Percentiles rank a stretch among this genome's conserved stretches.
Evolutionary conservation across 2,329 filamentous ascomycete species (phyloP).

Genomic region (Nemania serpens): DNA sequence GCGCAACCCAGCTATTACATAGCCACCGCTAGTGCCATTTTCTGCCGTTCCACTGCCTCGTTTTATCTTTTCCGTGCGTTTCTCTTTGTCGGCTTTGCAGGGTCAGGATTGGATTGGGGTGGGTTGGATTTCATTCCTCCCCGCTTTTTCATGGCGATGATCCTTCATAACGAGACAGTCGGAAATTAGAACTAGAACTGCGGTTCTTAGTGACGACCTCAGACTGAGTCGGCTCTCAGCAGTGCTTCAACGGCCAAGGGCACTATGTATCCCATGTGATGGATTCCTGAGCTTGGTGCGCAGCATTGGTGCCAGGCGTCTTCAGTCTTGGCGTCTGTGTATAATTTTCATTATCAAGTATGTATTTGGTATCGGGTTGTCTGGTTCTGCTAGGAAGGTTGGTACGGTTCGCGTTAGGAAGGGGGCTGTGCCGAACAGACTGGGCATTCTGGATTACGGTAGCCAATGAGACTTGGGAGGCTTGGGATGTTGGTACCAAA

Average conservation of each 20-base stretch:
- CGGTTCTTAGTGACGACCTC: no score
- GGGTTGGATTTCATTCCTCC: background rate
- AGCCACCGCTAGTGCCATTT: constrained; percentile 19
- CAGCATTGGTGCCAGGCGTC: no score
- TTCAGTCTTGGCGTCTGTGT: background rate
- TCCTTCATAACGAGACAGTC: background rate
- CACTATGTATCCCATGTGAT: background rate
- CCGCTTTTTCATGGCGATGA: background rate
- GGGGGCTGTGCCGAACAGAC: constrained; percentile 11
- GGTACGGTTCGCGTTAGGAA: background rate
- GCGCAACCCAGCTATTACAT: background rate
- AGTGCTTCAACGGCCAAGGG: background rate
- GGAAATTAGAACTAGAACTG: no score
- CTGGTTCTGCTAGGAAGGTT: background rate
- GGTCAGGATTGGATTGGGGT: no score
- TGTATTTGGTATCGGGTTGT: background rate
- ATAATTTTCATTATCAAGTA: background rate
- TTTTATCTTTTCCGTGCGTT: background rate
- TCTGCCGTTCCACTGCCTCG: background rate
- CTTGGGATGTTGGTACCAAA: background rate
- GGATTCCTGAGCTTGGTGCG: background rate
- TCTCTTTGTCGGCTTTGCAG: background rate
- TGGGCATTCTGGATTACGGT: background rate
- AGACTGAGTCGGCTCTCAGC: background rate
- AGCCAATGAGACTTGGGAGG: background rate